Evolutionary conservation across 441 rosid genomes (phyloP).

Genomic region (Aleurites moluccanus): DNA sequence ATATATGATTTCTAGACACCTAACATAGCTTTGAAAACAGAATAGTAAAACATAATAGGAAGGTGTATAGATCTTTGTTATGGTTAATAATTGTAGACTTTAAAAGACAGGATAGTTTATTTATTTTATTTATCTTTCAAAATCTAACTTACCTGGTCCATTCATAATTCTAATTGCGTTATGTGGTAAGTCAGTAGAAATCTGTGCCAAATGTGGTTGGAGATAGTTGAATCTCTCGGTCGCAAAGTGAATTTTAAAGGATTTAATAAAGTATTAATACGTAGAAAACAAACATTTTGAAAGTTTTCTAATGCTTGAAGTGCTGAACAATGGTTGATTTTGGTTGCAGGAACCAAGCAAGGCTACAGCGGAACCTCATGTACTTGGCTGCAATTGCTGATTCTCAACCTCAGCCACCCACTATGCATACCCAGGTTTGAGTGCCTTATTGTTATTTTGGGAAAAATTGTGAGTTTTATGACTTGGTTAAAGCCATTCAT

Average conservation of each 20-base stretch:
- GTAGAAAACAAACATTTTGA: too few relatives aligned
- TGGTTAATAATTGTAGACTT: background rate
- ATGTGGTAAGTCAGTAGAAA: background rate
- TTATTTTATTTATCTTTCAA: background rate
- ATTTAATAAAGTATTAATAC: background rate
- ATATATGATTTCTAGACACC: background rate
- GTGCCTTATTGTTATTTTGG: background rate
- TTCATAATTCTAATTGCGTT: background rate
- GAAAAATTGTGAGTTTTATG: background rate
- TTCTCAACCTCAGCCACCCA: slow-evolving; percentile 91
- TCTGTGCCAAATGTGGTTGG: background rate
- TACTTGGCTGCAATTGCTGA: slow-evolving; percentile 97
- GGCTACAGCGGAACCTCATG: slow-evolving; percentile 95
- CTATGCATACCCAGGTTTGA: slow-evolving; percentile 77
- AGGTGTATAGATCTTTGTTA: background rate
- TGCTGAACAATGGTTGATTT: slow-evolving; percentile 12
- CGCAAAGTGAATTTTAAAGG: slow-evolving; percentile 1
- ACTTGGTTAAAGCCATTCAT: background rate
- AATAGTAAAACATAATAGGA: background rate
- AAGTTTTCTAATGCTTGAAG: slow-evolving; percentile 11
- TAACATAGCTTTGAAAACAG: background rate
- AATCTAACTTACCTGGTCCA: background rate
- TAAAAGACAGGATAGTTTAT: background rate
- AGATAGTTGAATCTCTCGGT: background rate
- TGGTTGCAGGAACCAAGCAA: slow-evolving; percentile 81